Evolutionary conservation across 164 flowering plant genomes (phyloP), one percentile per base, ranked within the genome.

Genomic region (Paratinospora sagittata): DNA sequence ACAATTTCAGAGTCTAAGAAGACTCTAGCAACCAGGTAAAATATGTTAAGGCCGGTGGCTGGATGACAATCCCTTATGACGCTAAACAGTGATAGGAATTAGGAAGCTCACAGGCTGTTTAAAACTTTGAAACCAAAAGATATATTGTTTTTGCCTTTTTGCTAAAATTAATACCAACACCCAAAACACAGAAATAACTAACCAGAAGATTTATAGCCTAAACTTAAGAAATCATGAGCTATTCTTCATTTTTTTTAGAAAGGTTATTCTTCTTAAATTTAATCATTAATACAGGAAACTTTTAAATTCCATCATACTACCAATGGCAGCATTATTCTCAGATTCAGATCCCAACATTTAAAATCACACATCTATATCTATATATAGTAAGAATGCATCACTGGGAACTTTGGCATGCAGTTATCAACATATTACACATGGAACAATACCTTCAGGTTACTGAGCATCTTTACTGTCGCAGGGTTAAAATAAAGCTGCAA

Each of bases 381-480:
- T 12, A 12, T 61, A 24, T 12, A 24, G 34, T 30, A 30, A 4
- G 30, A 10, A 3, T 27, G 17, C 14, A 27, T 30, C 17, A 61
- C 24, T 10, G 14, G 64, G 33, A 19, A 65, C 34, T 26, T 13
- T 24, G 34, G 27, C 16, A 24, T 7, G 16, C n/a, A 45, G 30
- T 27, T 27, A 9, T 64, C 55, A 14, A 17, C 26, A 61, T 17
- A 21, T 45, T 16, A 70, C 45, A 47, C 26, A 71, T n/a, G 19
- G 43, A 24, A 71, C 27, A 27, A 19, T 88, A 93, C 99, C 98
- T 96, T 96, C 80, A 93, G 78, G 82, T 96, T 96, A 86, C 99
- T 91, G 77, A 96, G 85, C 99, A 96, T 96, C 84, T 96, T 96
- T 74, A 93, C 99, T 60, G 99, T 96, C 16, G 99, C 97, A 60